Percentiles rank a stretch among this genome's conserved stretches.
These are phyloP conservation scores for Bruguiera parviflora DNA, from an alignment of 345 rosid species.

Conservation along the genomic window DNA sequence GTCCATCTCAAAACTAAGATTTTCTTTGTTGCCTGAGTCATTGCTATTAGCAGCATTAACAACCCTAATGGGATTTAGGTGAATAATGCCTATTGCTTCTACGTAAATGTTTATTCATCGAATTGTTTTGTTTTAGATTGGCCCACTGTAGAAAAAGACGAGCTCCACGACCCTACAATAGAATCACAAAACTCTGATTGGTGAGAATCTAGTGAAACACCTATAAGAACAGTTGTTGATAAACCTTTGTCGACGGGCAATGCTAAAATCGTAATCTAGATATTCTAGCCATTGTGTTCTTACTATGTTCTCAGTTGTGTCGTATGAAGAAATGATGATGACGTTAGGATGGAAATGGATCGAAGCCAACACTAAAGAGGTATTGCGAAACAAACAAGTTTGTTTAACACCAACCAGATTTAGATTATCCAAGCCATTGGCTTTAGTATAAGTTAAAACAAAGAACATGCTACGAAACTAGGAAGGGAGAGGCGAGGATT, in stretches of 20 bases:
- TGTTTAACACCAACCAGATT: neutral
- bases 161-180: constrained; percentile 42
- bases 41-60: neutral
- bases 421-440: neutral
- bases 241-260: neutral
- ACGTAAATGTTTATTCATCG: neutral
- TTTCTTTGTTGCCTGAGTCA: neutral
- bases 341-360: neutral
- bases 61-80: neutral
- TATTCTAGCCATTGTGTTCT: neutral
- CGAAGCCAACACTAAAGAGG: neutral
- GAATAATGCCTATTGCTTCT: constrained; percentile 8
- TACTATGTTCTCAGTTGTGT: neutral
- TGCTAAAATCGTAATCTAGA: neutral
- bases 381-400: neutral
- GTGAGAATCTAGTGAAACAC: constrained; percentile 3
- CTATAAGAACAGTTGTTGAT: neutral
- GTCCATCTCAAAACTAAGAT: neutral
- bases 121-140: constrained; percentile 3
- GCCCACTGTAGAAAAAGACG: constrained; percentile 38
- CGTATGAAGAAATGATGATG: neutral
- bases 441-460: neutral
- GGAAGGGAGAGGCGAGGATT: too few species aligned
- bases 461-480: neutral
- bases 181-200: constrained; percentile 7